Evolutionary conservation across 2,329 filamentous ascomycete genomes (phyloP), one percentile per base, ranked within the genome.

Genomic region (Claviceps monticola): DNA sequence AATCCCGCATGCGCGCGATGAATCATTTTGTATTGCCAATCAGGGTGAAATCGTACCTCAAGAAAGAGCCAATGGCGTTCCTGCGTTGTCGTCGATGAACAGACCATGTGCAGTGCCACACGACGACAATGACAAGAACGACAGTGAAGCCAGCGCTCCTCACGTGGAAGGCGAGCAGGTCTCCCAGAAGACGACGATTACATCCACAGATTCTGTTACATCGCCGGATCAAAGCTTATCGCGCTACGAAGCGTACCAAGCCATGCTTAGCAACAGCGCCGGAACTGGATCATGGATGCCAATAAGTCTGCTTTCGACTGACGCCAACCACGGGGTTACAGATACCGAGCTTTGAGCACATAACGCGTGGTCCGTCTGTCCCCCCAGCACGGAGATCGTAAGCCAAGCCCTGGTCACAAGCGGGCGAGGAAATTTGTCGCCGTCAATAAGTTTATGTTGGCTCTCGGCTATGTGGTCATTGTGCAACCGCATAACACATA

Each of bases 231-330:
- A 59, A 51, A 68, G 65, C 1, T 49, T 52, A 5, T 29, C 57
- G 5, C 60, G 65, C 8, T 56, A 52, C 14, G 64, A 67, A 5
- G 68, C 68, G 2, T 70, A 68, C 45, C 43, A 51, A 6, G 57
- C 56, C n/a, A 69, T 67, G 61, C 51, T 65, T 0, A 54, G 55
- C 17, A 65, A 66, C 36, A 46, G 38, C 42, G 49, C 60, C 5
- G 50, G 53, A 6, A 58, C 58, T 5, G 60, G 56, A 5, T 55
- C 56, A 2, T 70, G 68, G 67, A 53, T 49, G 3, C 46, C 63
- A 0, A 61, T 70, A 8, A 54, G 57, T 2, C 57, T 71, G 9
- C 57, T 71, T 34, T 70, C 67, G 0, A 67, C 66, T 1, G 64
- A 55, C 34, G 56, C 62, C 21, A 58, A 67, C 37, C 65, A 71